A percentile compares a stretch with the other conserved stretches of the same genome.
phyloP scores from a whole-genome alignment of 495 filamentous ascomycete genomes.

The Lophium mytilinum region DNA sequence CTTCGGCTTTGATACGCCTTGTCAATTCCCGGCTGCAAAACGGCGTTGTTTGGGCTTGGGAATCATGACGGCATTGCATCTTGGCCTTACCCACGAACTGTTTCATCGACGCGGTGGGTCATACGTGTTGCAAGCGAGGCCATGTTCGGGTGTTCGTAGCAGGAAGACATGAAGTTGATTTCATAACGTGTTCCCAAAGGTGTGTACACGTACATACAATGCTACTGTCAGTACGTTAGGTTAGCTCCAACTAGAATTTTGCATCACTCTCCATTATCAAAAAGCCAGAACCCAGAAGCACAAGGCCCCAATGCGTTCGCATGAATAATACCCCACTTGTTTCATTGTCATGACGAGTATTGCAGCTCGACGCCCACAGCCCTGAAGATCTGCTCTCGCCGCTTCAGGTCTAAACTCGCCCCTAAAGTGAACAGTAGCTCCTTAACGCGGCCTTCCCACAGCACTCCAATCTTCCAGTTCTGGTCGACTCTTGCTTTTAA shows the following conservation, averaged over 20 bases:
- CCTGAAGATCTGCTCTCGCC: constrained; percentile 59
- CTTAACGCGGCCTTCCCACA: constrained; percentile 93
- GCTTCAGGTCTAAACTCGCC: constrained; percentile 62
- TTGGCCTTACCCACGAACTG: not conserved
- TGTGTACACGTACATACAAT: too few relatives aligned
- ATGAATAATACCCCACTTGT: not conserved
- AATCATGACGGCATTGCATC: not conserved
- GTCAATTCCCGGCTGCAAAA: too few relatives aligned
- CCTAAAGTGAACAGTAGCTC: constrained; percentile 88
- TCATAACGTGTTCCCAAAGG: too few relatives aligned
- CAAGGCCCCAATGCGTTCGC: not conserved
- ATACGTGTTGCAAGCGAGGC: too few relatives aligned
- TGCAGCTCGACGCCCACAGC: constrained; percentile 81
- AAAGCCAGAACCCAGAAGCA: too few relatives aligned
- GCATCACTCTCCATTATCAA: too few relatives aligned
- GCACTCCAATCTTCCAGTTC: constrained; percentile 68
- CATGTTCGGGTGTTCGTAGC: too few relatives aligned
- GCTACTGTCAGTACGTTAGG: too few relatives aligned
- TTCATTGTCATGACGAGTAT: constrained; percentile 69
- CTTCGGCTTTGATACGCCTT: too few relatives aligned
- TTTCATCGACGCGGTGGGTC: not conserved
- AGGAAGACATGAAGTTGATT: too few relatives aligned
- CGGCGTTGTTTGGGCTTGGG: too few relatives aligned
- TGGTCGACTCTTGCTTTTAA: constrained; percentile 84
- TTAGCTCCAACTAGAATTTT: too few relatives aligned